Evolutionary conservation across 1,139 yeast species (phyloP).

Genomic region (Candida glucosophila): DNA sequence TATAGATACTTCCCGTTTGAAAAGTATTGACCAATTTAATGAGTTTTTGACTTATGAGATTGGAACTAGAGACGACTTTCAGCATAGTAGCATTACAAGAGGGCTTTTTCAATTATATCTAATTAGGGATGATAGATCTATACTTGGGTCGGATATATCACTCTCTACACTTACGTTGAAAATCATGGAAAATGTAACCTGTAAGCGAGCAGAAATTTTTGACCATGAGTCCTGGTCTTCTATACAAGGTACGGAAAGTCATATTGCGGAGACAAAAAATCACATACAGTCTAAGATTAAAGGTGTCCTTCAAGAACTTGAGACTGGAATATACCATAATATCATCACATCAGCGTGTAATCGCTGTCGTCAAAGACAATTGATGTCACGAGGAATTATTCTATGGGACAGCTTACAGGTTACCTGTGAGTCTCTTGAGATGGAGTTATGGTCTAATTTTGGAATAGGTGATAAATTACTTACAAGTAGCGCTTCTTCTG

Average conservation of each 20-base stretch:
- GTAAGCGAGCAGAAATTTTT: conserved; percentile 16
- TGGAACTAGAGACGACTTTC: conserved; percentile 15
- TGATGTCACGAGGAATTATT: conserved; percentile 45
- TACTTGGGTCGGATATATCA: conserved; percentile 25
- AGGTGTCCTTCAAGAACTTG: conserved; percentile 25
- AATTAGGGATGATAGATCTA: conserved; percentile 50
- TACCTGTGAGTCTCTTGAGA: conserved; percentile 45
- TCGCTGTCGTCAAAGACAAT: conserved; percentile 75
- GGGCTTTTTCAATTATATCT: conserved; percentile 55
- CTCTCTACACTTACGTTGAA: conserved; percentile 11
- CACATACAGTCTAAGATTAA: conserved; percentile 8
- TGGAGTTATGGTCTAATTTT: conserved; percentile 23
- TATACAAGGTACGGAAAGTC: conserved; percentile 10
- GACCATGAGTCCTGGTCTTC: conserved; percentile 16
- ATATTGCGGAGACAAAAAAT: conserved; percentile 4
- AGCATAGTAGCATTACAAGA: conserved; percentile 46
- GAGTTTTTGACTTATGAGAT: conserved; percentile 28
- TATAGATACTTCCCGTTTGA: conserved; percentile 12
- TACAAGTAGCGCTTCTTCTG: conserved; percentile 2
- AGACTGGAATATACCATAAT: conserved; percentile 44
- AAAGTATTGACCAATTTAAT: conserved; percentile 24
- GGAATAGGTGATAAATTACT: conserved; percentile 24
- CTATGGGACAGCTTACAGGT: conserved; percentile 82
- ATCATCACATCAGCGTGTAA: conserved; percentile 59
- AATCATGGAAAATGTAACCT: conserved; percentile 18